Conservation (phyloP, 2,329 filamentous ascomycete species). For the Rachicladosporium sp. region DNA sequence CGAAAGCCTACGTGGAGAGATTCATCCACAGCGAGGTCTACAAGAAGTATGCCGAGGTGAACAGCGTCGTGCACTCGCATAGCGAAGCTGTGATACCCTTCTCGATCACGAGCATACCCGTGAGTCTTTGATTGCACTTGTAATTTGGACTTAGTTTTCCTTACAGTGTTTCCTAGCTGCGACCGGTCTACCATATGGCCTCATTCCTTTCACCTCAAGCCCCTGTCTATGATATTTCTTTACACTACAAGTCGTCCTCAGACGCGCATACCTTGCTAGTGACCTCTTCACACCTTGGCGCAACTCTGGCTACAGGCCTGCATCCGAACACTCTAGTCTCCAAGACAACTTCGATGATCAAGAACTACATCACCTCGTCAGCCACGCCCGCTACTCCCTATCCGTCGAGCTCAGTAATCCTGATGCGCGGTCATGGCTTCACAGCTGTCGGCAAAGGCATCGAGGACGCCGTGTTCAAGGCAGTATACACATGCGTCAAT, state of each 20-base stretch:
- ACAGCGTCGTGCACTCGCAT: slow-evolving; percentile 34
- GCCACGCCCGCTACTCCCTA: slow-evolving; percentile 8
- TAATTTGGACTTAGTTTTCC: too few species aligned
- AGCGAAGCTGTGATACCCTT: slow-evolving; percentile 31
- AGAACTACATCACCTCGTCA: slow-evolving; percentile 19
- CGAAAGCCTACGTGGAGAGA: slow-evolving; percentile 28
- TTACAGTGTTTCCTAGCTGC: slow-evolving; percentile 13
- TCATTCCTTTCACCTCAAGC: slow-evolving; percentile 28
- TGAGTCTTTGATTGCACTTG: slow-evolving; percentile 14
- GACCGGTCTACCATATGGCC: slow-evolving; percentile 31
- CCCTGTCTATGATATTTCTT: slow-evolving; percentile 23
- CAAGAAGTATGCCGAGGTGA: slow-evolving; percentile 31
- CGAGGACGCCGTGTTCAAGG: slow-evolving; percentile 34
- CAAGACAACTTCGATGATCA: slow-evolving; percentile 19
- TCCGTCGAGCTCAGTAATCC: slow-evolving; percentile 17
- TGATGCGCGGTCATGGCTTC: slow-evolving; percentile 35
- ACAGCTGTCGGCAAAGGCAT: slow-evolving; percentile 30
- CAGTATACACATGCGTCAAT: slow-evolving; percentile 29
- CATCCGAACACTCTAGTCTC: slow-evolving; percentile 12
- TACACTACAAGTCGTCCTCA: slow-evolving; percentile 20
- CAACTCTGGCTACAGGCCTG: slow-evolving; percentile 22
- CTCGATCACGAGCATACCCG: slow-evolving; percentile 27
- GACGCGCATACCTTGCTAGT: slow-evolving; percentile 23
- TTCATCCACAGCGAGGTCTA: slow-evolving; percentile 34
- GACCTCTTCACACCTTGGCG: slow-evolving; percentile 21